Base-by-base conservation (phyloP, 129 eudicot species). In the Scalesia atractyloides region DNA sequence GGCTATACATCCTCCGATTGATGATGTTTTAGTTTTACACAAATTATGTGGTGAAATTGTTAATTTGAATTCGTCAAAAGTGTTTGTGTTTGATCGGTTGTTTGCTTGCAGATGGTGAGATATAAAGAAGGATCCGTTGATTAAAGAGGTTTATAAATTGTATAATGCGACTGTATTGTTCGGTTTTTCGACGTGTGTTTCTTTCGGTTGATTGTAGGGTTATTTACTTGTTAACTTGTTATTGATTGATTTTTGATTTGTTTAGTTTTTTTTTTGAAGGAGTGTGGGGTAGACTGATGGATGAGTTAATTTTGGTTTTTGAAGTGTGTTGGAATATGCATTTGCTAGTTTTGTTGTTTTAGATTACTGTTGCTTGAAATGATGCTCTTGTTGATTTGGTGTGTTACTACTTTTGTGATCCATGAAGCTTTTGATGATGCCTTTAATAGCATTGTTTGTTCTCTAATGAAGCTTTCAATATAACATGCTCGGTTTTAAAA, bases 151-250 rank as follows among this genome's bases (percentile, higher is more conserved):
- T 2, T 30, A 30, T 30, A 30, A 30, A 2, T 30, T 30, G 14
- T 82, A 82, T 71, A 77, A 80, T 77, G 86, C 71, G 10, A 82
- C 82, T 77, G 69, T 56, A 62, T 75, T 52, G 68, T 75, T 58
- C 66, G 73, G 17, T 26, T 64, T 66, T 73, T 77, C 11, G 56
- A 77, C 77, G 82, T 79, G 43, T 77, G 86, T 51, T 34, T 39
- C 8, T 64, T 34, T 34, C 9, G 19, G 19, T 64, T 66, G 34
- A 30, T 61, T 8, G 24, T n/a, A n/a, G 47, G 8, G 46, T 33
- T 49, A 26, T 76, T 44, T 44, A 19, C n/a, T n/a, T n/a, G 34
- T 63, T 17, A 46, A 63, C n/a, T n/a, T n/a, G n/a, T n/a, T n/a
- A n/a, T 72, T 8, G 20, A 15, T 70, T 70, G 18, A 68, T 54